These are phyloP conservation scores for Candida stauntonica DNA, from an alignment of 805 yeast species.

Conservation along the genomic window DNA sequence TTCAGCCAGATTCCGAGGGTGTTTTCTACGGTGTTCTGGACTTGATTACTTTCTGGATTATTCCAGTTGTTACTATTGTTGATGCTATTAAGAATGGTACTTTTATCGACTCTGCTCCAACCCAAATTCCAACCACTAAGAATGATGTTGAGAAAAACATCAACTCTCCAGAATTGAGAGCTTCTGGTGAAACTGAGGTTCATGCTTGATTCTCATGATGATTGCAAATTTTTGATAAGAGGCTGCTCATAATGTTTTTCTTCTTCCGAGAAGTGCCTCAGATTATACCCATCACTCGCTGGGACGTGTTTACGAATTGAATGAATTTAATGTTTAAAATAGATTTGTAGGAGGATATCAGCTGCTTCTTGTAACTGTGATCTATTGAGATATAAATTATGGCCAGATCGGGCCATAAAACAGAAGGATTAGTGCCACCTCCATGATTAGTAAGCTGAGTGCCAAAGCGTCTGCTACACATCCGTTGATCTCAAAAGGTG, in stretches of 20 bases:
- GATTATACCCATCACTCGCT: no score
- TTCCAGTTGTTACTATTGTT: conserved; percentile 33
- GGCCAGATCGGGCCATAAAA: no score
- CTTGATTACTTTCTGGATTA: conserved; percentile 36
- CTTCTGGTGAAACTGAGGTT: conserved; percentile 33
- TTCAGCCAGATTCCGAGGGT: conserved; percentile 51
- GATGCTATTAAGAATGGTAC: conserved; percentile 21
- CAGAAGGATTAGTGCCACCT: no score
- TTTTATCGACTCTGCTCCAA: conserved; percentile 9
- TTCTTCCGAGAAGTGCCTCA: no score
- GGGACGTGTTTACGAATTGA: no score
- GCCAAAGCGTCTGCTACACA: no score
- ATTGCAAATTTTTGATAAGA: background rate
- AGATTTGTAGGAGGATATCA: no score
- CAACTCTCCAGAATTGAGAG: conserved; percentile 24
- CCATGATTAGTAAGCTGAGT: no score
- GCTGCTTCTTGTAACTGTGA: no score
- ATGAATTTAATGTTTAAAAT: no score
- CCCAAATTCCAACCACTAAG: conserved; percentile 4
- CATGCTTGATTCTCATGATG: conserved; percentile 1
- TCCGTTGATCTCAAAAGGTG: no score
- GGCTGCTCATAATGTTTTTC: background rate
- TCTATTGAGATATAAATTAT: no score
- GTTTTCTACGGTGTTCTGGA: conserved; percentile 52
- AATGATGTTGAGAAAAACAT: conserved; percentile 18